Evolutionary conservation across 306 rosid species (phyloP), one percentile per base, ranked within the genome.

Genomic region (Sicyos edulis): DNA sequence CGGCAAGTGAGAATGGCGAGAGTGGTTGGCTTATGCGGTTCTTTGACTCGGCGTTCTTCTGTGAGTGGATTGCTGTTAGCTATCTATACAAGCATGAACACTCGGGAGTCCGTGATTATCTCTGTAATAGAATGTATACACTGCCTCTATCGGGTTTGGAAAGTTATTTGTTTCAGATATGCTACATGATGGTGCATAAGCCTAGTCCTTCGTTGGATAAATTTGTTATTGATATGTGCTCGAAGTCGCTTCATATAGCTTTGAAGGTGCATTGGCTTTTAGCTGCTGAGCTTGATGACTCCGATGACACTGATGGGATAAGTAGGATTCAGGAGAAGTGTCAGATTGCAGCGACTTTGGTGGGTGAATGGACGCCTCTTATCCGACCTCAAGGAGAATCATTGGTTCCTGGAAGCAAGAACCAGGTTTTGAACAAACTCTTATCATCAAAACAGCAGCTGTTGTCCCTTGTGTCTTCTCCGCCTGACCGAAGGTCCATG

Each of bases 61-160:
- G 99, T 15, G 99, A 93, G 80, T 93, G 97, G 97, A 93, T 93
- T 60, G 97, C 97, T 59, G 97, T 93, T 77, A 93, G 99, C 82
- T 93, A 93, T 79, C 81, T 93, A 53, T 91, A 91, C 86, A 93
- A 93, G 82, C 99, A 93, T 75, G 99, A 91, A 45, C 99, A 93
- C 26, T 9, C 89, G 0, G 97, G 99, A 75, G 99, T 93, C 16
- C 95, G 99, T 0, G 95, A 93, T 72, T 93, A 93, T 78, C 92
- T 93, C 42, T 93, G 97, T 73, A 93, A 93, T 73, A 77, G 97
- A 77, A 93, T 93, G 99, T 93, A 93, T 78, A 91, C 97, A 19
- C 92, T 93, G 70, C 99, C 99, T 10, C 81, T 93, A 74, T 76
- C 91, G 8, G 99, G 99, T 8, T 70, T 93, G 53, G 99, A 93